A percentile compares a stretch with the other conserved stretches of the same genome.
These are phyloP conservation scores for Picochlorum sp. DNA, from an alignment of 139 green algal species.

Conservation along the genomic window DNA sequence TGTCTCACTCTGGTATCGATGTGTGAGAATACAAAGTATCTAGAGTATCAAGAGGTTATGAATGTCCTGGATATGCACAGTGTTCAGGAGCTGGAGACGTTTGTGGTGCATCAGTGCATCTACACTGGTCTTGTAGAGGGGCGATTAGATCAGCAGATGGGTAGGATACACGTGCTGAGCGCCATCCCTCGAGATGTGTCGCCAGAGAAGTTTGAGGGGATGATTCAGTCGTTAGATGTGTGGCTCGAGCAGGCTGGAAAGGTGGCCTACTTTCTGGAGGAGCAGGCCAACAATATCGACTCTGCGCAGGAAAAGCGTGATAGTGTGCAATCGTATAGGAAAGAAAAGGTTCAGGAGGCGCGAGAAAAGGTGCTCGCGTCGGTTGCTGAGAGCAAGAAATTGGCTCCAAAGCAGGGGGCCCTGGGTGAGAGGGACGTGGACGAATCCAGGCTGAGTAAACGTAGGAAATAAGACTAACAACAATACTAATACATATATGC, in stretches of 20 bases:
- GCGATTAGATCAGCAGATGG: conserved; percentile 68
- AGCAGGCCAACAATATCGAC: neutral
- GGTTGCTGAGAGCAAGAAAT: no score
- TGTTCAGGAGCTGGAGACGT: conserved; percentile 79
- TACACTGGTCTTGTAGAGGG: conserved; percentile 59
- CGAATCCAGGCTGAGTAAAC: no score
- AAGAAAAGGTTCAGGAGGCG: neutral
- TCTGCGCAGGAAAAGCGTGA: neutral
- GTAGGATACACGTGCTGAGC: conserved; percentile 43
- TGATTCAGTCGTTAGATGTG: conserved; percentile 34
- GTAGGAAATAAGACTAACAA: no score
- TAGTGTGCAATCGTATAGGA: neutral
- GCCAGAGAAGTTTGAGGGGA: conserved; percentile 29
- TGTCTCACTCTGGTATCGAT: conserved; percentile 57
- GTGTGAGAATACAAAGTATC: conserved; percentile 12
- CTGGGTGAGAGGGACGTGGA: no score
- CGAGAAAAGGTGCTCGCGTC: conserved; percentile 1
- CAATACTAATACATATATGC: no score
- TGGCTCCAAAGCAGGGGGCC: no score
- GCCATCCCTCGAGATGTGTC: conserved; percentile 50
- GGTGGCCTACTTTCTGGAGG: conserved; percentile 16
- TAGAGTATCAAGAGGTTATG: conserved; percentile 63
- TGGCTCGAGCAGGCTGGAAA: conserved; percentile 36
- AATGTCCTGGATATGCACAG: conserved; percentile 49
- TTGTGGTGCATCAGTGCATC: conserved; percentile 89